phyloP scores from a whole-genome alignment of 306 rosid genomes.

The Dryas drummondii region DNA sequence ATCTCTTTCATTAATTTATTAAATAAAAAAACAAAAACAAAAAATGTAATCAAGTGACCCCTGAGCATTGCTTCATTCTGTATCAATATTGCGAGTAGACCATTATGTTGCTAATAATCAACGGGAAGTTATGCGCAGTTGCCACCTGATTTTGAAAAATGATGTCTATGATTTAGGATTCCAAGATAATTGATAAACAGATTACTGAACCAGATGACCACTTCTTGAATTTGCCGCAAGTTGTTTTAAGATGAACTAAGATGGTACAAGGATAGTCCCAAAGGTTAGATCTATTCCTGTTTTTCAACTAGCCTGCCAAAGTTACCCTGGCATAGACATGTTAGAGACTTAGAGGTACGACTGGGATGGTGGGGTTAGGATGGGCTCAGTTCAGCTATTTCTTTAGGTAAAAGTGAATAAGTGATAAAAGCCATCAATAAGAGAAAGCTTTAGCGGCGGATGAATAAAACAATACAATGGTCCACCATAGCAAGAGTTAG shows the following conservation, averaged over 20 bases:
- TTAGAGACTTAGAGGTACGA: too few relatives aligned
- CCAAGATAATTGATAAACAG: not conserved
- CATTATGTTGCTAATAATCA: conserved; percentile 1
- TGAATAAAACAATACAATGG: too few relatives aligned
- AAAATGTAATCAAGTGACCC: not conserved
- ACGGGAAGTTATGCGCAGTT: not conserved
- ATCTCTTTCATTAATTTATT: not conserved
- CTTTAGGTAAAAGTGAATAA: too few relatives aligned
- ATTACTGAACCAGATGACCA: not conserved
- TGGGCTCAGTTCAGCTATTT: too few relatives aligned
- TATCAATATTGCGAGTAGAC: not conserved
- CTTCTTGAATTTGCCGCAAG: not conserved
- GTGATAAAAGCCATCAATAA: too few relatives aligned
- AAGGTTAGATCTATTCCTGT: too few relatives aligned
- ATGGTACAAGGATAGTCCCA: too few relatives aligned
- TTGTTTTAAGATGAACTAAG: not conserved
- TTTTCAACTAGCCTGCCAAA: too few relatives aligned
- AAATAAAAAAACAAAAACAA: not conserved
- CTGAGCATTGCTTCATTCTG: not conserved
- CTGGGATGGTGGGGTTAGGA: too few relatives aligned
- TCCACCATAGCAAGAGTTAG: too few relatives aligned
- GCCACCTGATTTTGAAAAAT: not conserved
- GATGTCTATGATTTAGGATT: not conserved
- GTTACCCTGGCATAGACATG: too few relatives aligned
- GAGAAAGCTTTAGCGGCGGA: too few relatives aligned